phyloP scores from a whole-genome alignment of 257 asterid genomes.

The Echium plantagineum region DNA sequence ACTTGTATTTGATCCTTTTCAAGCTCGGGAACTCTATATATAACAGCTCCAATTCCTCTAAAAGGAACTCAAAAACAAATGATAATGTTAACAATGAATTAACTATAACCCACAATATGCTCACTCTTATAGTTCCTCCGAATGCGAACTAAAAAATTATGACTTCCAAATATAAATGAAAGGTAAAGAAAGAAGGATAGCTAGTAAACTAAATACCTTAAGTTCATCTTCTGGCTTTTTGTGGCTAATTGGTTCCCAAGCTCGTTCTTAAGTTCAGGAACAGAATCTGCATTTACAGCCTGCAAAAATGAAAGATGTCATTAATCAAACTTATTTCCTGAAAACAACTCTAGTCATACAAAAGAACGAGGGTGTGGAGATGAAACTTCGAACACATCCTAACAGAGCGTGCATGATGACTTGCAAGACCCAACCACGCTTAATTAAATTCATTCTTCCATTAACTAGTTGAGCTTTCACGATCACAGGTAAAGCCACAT shows the following conservation, averaged over 20 bases:
- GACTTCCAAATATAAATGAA: not conserved
- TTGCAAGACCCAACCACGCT: too few relatives aligned
- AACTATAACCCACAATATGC: not conserved
- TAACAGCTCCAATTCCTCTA: constrained; percentile 88
- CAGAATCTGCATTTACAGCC: constrained; percentile 76
- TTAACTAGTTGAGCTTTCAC: too few relatives aligned
- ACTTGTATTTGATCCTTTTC: constrained; percentile 42
- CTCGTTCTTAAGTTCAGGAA: constrained; percentile 69
- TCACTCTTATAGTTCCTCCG: not conserved
- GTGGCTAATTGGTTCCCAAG: constrained; percentile 78
- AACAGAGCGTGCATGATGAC: too few relatives aligned
- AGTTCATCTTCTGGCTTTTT: constrained; percentile 55
- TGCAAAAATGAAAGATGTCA: constrained; percentile 7
- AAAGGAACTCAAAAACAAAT: constrained; percentile 6
- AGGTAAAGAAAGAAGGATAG: too few relatives aligned
- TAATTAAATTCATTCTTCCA: too few relatives aligned
- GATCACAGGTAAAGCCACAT: too few relatives aligned
- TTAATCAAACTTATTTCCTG: not conserved
- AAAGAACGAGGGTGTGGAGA: not conserved
- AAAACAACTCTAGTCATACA: not conserved
- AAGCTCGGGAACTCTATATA: constrained; percentile 72
- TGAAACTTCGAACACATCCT: not conserved
- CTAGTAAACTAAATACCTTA: constrained; percentile 45
- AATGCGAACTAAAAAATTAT: not conserved
- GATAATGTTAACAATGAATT: not conserved